phyloP scores from a whole-genome alignment of 306 rosid species.

The Cicer cuneatum region DNA sequence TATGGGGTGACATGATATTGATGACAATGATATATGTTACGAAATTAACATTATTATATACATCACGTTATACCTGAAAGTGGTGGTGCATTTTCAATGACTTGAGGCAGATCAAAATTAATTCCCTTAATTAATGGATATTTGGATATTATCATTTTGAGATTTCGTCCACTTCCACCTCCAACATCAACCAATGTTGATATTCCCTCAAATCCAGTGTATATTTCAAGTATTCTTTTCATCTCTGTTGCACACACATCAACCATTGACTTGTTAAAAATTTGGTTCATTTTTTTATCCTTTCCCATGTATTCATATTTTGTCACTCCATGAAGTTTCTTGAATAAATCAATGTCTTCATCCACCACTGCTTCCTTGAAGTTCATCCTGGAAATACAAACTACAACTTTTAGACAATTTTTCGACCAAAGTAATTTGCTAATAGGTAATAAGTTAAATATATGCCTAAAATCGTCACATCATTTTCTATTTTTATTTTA shows the following conservation, averaged over 20 bases:
- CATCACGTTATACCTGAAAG: constrained; percentile 12
- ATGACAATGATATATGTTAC: background rate
- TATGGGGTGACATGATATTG: background rate
- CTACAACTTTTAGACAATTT: too few species aligned
- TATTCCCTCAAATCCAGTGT: constrained; percentile 44
- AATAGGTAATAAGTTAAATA: too few species aligned
- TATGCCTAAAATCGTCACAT: background rate
- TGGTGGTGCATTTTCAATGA: constrained; percentile 38
- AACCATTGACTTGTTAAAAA: constrained; percentile 40
- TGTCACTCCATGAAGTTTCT: constrained; percentile 40
- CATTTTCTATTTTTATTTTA: too few species aligned
- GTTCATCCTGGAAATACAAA: constrained; percentile 23
- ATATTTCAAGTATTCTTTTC: constrained; percentile 41
- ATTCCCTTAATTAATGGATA: constrained; percentile 47
- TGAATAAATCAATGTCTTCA: constrained; percentile 40
- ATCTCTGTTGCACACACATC: constrained; percentile 24
- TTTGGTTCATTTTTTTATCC: constrained; percentile 36
- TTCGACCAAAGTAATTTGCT: background rate
- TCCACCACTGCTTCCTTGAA: constrained; percentile 47
- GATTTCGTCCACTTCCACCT: constrained; percentile 50
- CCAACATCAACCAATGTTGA: constrained; percentile 49
- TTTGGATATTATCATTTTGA: constrained; percentile 42
- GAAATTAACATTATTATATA: background rate
- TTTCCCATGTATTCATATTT: constrained; percentile 42
- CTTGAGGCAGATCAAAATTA: constrained; percentile 53